Conservation (phyloP, 2,329 filamentous ascomycete species). For the Gliomastix tumulicola region DNA sequence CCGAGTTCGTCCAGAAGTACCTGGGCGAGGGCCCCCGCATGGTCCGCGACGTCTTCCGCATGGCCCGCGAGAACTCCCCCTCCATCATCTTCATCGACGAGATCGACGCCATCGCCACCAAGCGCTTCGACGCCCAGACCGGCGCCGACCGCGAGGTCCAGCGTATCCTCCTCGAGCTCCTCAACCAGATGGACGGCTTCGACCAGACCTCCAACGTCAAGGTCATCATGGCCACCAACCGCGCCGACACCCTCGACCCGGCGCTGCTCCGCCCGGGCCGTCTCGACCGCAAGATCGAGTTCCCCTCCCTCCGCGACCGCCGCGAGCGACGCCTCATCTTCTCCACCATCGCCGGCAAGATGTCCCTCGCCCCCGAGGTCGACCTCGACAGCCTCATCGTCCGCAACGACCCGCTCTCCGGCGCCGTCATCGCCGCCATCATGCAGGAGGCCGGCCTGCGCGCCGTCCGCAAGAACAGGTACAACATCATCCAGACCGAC, state of each 20-base stretch:
- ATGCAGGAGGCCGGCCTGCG: conserved; percentile 98
- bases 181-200: conserved; percentile 99
- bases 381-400: conserved; percentile 95
- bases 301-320: conserved; percentile 88
- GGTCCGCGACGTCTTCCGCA: conserved; percentile 98
- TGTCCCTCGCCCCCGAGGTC: conserved; percentile 94
- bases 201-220: conserved; percentile 99
- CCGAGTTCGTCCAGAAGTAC: conserved; percentile 98
- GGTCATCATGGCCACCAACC: conserved; percentile 99
- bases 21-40: conserved; percentile 95
- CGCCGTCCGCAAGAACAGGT: conserved; percentile 93
- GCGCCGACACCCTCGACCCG: conserved; percentile 93
- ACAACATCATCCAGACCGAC: conserved; percentile 98
- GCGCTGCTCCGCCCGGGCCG: conserved; percentile 90
- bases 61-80: conserved; percentile 97
- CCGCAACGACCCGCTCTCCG: conserved; percentile 89
- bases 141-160: conserved; percentile 97
- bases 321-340: conserved; percentile 96
- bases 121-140: conserved; percentile 98
- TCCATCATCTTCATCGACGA: conserved; percentile 99
- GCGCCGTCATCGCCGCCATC: conserved; percentile 94
- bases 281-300: conserved; percentile 97
- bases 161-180: conserved; percentile 91
- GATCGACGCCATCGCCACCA: conserved; percentile 97
- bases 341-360: conserved; percentile 91